phyloP scores from a whole-genome alignment of 2,329 filamentous ascomycete genomes.

The Colletotrichum salicis region DNA sequence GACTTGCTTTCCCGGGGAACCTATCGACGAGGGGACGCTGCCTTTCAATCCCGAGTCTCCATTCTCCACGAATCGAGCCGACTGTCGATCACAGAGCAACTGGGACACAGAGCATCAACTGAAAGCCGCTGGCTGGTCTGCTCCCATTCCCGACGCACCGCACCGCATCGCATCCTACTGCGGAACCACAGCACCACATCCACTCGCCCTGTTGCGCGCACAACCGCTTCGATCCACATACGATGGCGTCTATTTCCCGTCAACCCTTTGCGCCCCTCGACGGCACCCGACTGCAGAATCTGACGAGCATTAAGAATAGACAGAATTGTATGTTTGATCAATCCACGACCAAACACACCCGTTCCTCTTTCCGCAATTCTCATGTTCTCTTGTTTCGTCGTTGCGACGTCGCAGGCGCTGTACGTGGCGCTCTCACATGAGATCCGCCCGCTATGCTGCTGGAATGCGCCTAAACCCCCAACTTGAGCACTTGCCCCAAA shows the following conservation, averaged over 20 bases:
- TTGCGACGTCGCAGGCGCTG: neutral
- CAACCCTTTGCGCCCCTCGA: conserved; percentile 82
- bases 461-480: conserved; percentile 19
- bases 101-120: neutral
- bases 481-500: neutral
- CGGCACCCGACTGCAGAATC: conserved; percentile 73
- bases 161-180: neutral
- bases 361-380: neutral
- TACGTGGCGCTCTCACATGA: neutral
- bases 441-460: neutral
- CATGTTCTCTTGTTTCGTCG: neutral
- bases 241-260: conserved; percentile 68
- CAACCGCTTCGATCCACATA: conserved; percentile 34
- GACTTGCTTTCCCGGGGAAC: conserved; percentile 13
- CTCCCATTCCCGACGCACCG: neutral
- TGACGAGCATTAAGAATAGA: conserved; percentile 81
- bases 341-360: conserved; percentile 12
- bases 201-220: conserved; percentile 23
- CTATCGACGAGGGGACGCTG: conserved; percentile 9
- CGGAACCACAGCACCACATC: conserved; percentile 1
- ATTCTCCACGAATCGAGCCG: conserved; percentile 28
- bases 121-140: conserved; percentile 1
- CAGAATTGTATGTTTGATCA: conserved; percentile 71
- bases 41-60: conserved; percentile 3
- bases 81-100: conserved; percentile 24